Percentiles rank a stretch among this genome's conserved stretches.
phyloP scores from a whole-genome alignment of 2,329 filamentous ascomycete genomes.

The Bipolaris zeicola region DNA sequence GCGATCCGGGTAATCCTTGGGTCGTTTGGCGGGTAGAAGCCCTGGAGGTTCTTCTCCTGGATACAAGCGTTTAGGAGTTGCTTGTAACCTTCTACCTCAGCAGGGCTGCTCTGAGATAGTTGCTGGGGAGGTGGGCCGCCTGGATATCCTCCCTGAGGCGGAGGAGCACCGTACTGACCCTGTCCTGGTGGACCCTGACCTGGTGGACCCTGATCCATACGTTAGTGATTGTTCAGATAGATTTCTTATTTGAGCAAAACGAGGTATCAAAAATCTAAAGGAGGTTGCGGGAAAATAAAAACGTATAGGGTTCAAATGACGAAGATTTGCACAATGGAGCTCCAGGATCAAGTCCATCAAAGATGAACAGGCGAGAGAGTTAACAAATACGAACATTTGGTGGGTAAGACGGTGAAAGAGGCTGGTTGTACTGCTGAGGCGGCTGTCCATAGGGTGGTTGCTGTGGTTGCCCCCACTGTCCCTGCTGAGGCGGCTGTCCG shows the following conservation, averaged over 20 bases:
- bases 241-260: slow-evolving; percentile 13
- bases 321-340: not conserved
- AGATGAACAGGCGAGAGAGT: not conserved
- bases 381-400: slow-evolving; percentile 29
- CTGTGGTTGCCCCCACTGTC: slow-evolving; percentile 41
- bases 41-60: slow-evolving; percentile 64
- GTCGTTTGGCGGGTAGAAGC: slow-evolving; percentile 63
- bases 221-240: slow-evolving; percentile 15
- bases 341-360: not conserved
- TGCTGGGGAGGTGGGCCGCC: slow-evolving; percentile 43
- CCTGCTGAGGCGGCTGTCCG: slow-evolving; percentile 30
- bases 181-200: slow-evolving; percentile 38
- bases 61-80: slow-evolving; percentile 61
- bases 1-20: slow-evolving; percentile 59
- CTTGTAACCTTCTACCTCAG: slow-evolving; percentile 61
- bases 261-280: not conserved
- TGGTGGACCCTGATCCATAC: slow-evolving; percentile 28
- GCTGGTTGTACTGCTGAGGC: not conserved
- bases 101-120: slow-evolving; percentile 52
- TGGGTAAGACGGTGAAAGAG: slow-evolving; percentile 15
- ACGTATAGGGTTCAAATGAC: not conserved
- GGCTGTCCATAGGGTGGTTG: slow-evolving; percentile 42
- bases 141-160: slow-evolving; percentile 40
- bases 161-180: slow-evolving; percentile 43
- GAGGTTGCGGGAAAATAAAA: not conserved